These are phyloP conservation scores for Aspergillus amoenus DNA, from an alignment of 2,329 filamentous ascomycete genomes.

Conservation along the genomic window DNA sequence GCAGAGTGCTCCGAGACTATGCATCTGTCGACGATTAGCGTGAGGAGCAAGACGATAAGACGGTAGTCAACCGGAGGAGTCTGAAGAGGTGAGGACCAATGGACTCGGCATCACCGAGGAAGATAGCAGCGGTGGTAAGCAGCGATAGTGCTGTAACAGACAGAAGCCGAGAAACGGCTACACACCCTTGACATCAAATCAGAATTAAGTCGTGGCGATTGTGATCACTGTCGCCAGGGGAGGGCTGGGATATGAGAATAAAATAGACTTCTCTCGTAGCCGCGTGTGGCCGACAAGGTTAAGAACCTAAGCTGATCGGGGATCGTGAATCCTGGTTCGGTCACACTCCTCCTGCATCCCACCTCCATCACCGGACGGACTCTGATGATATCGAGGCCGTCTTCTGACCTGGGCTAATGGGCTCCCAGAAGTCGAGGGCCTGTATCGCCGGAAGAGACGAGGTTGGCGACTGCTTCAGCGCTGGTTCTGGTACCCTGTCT, in stretches of 20 bases:
- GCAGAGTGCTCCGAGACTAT: conserved; percentile 4
- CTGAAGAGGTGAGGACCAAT: no score
- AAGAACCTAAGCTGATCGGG: neutral
- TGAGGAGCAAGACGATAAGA: conserved; percentile 5
- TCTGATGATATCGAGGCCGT: neutral
- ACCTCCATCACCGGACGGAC: neutral
- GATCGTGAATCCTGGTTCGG: neutral
- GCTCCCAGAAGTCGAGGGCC: no score
- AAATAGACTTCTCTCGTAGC: conserved; percentile 1
- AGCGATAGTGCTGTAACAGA: no score
- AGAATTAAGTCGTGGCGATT: no score
- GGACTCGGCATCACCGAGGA: no score
- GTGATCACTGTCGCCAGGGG: no score
- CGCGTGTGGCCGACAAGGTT: conserved; percentile 3
- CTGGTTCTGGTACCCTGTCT: neutral
- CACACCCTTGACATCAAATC: no score
- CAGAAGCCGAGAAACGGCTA: no score
- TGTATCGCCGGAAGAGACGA: no score
- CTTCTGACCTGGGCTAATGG: neutral
- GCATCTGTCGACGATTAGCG: conserved; percentile 1
- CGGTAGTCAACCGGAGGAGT: neutral
- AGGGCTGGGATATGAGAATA: no score
- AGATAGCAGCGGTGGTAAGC: no score
- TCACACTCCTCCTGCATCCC: neutral
- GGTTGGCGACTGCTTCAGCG: neutral